Base-by-base conservation (phyloP, 1,284 basidiomycete genomes). In the Coriolopsis trogii region DNA sequence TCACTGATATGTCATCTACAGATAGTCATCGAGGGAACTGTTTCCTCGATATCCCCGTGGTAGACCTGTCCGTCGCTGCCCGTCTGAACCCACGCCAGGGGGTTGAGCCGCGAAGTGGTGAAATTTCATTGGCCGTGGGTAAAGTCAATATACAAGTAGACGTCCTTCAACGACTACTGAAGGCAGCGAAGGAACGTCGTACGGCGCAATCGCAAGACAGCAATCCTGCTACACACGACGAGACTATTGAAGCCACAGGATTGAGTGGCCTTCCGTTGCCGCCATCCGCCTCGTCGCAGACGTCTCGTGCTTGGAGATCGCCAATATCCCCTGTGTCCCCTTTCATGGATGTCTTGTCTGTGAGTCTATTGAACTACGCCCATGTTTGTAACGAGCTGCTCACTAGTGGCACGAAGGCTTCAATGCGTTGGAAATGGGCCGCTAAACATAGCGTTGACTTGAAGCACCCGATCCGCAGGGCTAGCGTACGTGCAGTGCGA, bases 61-160 rank as follows among this genome's bases (percentile, higher is more conserved):
- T 82, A 34, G 67, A 73, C 44, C 67, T 85, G 33, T 64, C 65
- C 23, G 70, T 76, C 6, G 78, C 77, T n/a, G 71, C 81, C 31
- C 73, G 75, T 41, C 81, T 89, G 56, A 80, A 79, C 64, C 84
- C 87, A 2, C 76, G 76, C 54, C 71, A 76, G 42, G 79, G 80
- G 10, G 63, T 87, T 33, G 78, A 85, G 57, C 70, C 74, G 2
- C 77, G 80, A 49, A 84, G 82, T 41, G 64, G 87, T 33, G 72
- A 76, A n/a, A 68, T 72, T 10, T 70, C 70, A 5, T 62, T 87
- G 38, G 70, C 69, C 41, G 55, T 84, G 15, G 79, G 75, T 28
- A 70, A 76, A 40, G 71, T 81, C 41, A 71, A 74, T 33, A 53
- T 83, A 4, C 77, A 82, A 47, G 64, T 81, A 34, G 78, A 82